Base-by-base conservation (phyloP, 805 yeast species). In the Candida xyloterini region DNA sequence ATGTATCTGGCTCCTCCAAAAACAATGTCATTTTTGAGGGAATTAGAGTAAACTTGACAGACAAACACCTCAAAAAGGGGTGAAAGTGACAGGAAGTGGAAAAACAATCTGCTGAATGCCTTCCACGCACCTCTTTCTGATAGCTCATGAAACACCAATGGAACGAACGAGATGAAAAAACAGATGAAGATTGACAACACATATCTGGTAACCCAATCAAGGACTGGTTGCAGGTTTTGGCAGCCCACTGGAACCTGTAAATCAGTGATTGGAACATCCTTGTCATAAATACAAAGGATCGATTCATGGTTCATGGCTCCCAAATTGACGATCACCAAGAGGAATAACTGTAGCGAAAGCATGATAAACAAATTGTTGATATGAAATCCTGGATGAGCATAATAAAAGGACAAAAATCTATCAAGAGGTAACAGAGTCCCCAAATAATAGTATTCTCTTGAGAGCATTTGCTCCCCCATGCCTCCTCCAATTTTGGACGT, bases 301-400 rank as follows among this genome's bases (percentile, higher is more conserved):
- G 86, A 68, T 53, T 90, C 96, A 51, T 81, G 77, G 20, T 72
- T 76, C 50, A 91, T 63, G 0, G 96, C 71, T 1, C 95, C 96
- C 48, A 91, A 66, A 60, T 85, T 87, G 21, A 88, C 70, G 54
- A 88, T 63, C 5, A 87, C 79, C 42, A 90, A 56, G 81, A 90
- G 83, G 62, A 91, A 90, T 55, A 88, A 60, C 55, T 87, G 93
- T n/a, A 89, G 80, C 0, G 97, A 88, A 26, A 88, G 61, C 52
- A 88, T 81, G 46, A 91, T 91, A 55, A 90, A 86, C 50, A 90
- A 69, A 59, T 91, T 91, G 60, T 91, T 91, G 52, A 91, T 68
- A 62, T 91, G 98, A 67, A 91, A 91, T 5, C 98, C 98, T 9
- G 96, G 91, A 61, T 91, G 98, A 0, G 98, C 98, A 65, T 91